Conservation (phyloP, 352 stramenopile species). For the Phytophthora vignae region DNA sequence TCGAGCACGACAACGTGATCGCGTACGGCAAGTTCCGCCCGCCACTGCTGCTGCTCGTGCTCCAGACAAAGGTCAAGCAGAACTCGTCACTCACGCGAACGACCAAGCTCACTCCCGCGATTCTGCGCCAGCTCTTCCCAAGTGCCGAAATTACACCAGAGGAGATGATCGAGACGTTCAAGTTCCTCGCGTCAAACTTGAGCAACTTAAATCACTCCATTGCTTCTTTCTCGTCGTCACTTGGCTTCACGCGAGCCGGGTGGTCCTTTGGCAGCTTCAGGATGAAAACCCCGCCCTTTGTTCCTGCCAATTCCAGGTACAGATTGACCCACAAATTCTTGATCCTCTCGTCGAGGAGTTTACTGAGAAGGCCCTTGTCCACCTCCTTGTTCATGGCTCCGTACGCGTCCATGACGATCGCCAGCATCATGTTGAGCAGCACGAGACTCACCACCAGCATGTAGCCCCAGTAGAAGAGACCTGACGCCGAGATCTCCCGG, state of each 20-base stretch:
- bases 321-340: not conserved
- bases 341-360: not conserved
- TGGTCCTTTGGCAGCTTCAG: not conserved
- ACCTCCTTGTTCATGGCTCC: not conserved
- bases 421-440: not conserved
- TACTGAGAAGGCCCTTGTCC: not conserved
- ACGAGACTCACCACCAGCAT: not conserved
- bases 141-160: not conserved
- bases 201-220: not conserved
- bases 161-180: conserved; percentile 6
- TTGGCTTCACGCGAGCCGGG: not conserved
- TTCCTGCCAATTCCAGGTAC: no score
- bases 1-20: conserved; percentile 8
- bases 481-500: not conserved
- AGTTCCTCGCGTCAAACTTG: conserved; percentile 1
- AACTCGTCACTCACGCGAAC: not conserved
- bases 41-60: conserved; percentile 6
- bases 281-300: not conserved
- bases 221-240: not conserved
- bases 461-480: not conserved
- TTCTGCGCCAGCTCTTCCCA: not conserved
- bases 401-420: not conserved
- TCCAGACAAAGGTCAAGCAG: not conserved
- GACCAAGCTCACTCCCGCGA: not conserved
- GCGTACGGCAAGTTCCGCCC: conserved; percentile 11